Evolutionary conservation across 2,329 filamentous ascomycete genomes (phyloP).

Genomic region (Fusarium anguioides): DNA sequence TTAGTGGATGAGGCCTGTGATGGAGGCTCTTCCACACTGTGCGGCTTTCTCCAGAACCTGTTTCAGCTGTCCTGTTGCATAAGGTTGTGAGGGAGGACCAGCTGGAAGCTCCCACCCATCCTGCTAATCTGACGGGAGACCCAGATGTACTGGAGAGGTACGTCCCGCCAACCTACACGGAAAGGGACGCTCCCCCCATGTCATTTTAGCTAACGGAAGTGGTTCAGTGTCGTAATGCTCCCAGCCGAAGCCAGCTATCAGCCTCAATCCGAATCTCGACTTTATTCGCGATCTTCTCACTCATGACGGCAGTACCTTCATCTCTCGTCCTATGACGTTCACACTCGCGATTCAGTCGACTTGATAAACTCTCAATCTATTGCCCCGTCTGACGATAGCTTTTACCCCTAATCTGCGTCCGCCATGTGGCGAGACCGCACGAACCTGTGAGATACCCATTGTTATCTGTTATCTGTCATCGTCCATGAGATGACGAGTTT

Average conservation of each 20-base stretch:
- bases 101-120: conserved; percentile 5
- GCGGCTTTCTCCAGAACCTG: conserved; percentile 20
- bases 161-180: conserved; percentile 3
- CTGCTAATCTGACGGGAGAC: background rate
- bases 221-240: conserved; percentile 42
- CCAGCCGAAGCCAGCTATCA: conserved; percentile 36
- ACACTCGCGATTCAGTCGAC: conserved; percentile 20
- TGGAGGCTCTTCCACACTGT: conserved; percentile 31
- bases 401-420: conserved; percentile 57
- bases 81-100: background rate
- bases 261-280: conserved; percentile 39
- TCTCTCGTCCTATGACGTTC: conserved; percentile 44
- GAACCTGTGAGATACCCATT: conserved; percentile 76
- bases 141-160: conserved; percentile 2
- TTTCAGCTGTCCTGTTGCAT: background rate
- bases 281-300: conserved; percentile 36
- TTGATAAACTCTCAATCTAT: conserved; percentile 16
- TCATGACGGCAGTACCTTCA: conserved; percentile 42
- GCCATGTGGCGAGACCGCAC: conserved; percentile 99
- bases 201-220: conserved; percentile 22
- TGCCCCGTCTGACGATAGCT: conserved; percentile 43
- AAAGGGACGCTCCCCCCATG: conserved; percentile 28
- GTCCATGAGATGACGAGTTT: background rate
- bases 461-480: conserved; percentile 18
- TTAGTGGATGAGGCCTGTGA: background rate